These are phyloP conservation scores for Calvatia gigantea DNA, from an alignment of 768 basidiomycete species.

Conservation along the genomic window DNA sequence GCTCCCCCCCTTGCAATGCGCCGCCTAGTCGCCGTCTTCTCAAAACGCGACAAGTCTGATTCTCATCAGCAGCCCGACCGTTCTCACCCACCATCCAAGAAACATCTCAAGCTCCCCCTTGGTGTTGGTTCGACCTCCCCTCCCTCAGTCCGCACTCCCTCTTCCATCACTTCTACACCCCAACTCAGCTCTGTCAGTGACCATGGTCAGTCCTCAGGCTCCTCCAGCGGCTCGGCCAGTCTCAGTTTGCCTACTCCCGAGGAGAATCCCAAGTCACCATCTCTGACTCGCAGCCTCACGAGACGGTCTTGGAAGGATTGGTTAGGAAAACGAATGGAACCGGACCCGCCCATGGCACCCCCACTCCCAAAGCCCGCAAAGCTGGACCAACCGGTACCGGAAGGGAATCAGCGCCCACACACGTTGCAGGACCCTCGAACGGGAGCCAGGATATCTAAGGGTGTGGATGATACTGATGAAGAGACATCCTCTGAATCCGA, in stretches of 20 bases:
- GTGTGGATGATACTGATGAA: not conserved
- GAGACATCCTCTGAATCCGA: conserved; percentile 27
- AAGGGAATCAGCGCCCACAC: conserved; percentile 8
- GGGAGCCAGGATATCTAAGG: not conserved
- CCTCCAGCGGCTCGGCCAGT: conserved; percentile 59
- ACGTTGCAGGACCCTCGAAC: conserved; percentile 8
- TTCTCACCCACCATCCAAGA: conserved; percentile 13
- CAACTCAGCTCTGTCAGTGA: conserved; percentile 32
- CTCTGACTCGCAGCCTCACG: conserved; percentile 30
- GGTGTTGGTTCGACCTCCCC: not conserved
- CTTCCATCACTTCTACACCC: conserved; percentile 26
- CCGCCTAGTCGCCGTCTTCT: conserved; percentile 60
- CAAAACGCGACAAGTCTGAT: conserved; percentile 39
- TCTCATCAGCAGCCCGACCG: conserved; percentile 11
- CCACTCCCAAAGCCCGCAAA: conserved; percentile 21
- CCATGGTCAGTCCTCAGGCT: conserved; percentile 49
- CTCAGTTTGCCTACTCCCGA: conserved; percentile 57
- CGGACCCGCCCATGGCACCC: conserved; percentile 17
- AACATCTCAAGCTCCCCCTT: conserved; percentile 9
- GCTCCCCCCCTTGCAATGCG: conserved; percentile 41
- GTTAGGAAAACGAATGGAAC: conserved; percentile 36
- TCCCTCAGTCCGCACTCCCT: conserved; percentile 18
- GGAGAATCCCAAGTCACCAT: conserved; percentile 40
- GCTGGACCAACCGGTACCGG: conserved; percentile 25
- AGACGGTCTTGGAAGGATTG: conserved; percentile 53